Evolutionary conservation across 345 rosid genomes (phyloP), one percentile per base, ranked within the genome.

Genomic region (Microthlaspi erraticum): DNA sequence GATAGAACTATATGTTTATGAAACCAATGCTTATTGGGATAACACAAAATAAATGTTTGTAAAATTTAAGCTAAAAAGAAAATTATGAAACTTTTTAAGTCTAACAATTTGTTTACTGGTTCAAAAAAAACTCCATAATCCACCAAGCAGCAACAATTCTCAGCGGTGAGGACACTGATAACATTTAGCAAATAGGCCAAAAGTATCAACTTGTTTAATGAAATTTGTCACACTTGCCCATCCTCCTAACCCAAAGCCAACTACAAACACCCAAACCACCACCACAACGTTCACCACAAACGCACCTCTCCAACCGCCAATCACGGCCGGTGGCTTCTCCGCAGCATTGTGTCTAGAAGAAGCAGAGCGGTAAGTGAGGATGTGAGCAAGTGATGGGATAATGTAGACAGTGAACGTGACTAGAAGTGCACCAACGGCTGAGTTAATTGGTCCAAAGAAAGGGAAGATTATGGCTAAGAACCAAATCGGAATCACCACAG

Each of bases 351-450:
- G 81, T n/a, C 92, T 80, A 33, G 94, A 89, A 0, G 83, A 80
- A 68, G 92, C 86, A 4, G 93, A 80, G 64, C 82, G 80, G 46
- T 83, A 90, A 49, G 92, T 88, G 72, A 82, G 70, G 85, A 90
- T 90, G 81, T 90, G 97, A 61, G 97, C 97, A 20, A 84, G 63
- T 38, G 93, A 78, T 48, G 97, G 97, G 78, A 90, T 90, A 80
- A 90, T 80, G 78, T 88, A 90, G 80, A 90, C 97, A 0, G 97
- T 90, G 85, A 90, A 90, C 81, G 87, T 90, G 68, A 90, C 97
- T 60, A 90, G 42, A 29, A 90, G 93, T 48, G 97, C 81, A 19
- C 94, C 94, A 41, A 90, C 97, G 31, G 97, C 88, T 1, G 97
- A 90, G 85, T 88, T 90, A 9, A 90, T 90, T 43, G 97, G 97